phyloP scores from a whole-genome alignment of 2,329 filamentous ascomycete species.

The Paramyrothecium sp. region DNA sequence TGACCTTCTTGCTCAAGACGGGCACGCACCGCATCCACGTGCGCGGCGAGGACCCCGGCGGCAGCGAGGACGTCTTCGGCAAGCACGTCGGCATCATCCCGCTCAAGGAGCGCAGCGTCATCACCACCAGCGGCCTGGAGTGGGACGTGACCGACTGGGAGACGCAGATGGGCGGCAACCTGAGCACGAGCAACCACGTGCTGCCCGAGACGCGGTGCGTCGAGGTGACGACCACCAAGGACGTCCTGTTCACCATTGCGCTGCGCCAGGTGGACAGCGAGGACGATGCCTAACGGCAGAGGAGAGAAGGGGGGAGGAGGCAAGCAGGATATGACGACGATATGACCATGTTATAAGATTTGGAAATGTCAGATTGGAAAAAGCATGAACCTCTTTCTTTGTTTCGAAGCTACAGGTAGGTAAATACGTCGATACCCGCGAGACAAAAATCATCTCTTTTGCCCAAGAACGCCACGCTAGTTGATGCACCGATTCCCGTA shows the following conservation, averaged over 20 bases:
- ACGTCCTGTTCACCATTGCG: slow-evolving; percentile 75
- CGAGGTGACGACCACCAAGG: slow-evolving; percentile 59
- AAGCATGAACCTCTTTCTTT: not conserved
- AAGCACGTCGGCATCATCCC: slow-evolving; percentile 87
- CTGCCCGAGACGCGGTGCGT: slow-evolving; percentile 56
- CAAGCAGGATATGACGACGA: too few relatives aligned
- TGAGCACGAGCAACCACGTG: slow-evolving; percentile 83
- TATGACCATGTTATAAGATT: slow-evolving; percentile 1
- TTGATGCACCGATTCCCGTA: not conserved
- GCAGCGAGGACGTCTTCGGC: slow-evolving; percentile 57
- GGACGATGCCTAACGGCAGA: slow-evolving; percentile 18
- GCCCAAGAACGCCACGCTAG: not conserved
- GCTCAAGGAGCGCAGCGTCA: slow-evolving; percentile 72
- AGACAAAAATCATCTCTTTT: not conserved
- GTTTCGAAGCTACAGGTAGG: not conserved
- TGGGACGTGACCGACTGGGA: slow-evolving; percentile 88
- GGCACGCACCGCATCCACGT: slow-evolving; percentile 69
- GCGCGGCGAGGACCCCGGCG: slow-evolving; percentile 36
- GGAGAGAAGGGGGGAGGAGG: slow-evolving; percentile 8
- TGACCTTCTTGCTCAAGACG: slow-evolving; percentile 76
- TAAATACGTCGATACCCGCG: not conserved
- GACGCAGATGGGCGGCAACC: slow-evolving; percentile 69
- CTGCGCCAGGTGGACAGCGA: slow-evolving; percentile 39
- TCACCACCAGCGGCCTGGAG: slow-evolving; percentile 77
- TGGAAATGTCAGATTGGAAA: not conserved